Evolutionary conservation across 768 basidiomycete species (phyloP).

Genomic region (Lactarius hengduanensis): DNA sequence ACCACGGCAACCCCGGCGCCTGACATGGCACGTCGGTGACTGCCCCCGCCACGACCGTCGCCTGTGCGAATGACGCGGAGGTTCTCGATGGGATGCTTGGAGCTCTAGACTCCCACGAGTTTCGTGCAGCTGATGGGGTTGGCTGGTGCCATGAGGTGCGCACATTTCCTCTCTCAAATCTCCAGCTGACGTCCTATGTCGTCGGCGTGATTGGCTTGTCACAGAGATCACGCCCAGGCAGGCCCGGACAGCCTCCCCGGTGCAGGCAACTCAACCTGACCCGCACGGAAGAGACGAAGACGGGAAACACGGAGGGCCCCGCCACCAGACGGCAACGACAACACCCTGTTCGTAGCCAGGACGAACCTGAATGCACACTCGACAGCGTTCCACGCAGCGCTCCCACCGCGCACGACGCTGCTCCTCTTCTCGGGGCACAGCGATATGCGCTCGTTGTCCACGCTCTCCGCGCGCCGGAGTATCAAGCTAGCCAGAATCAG

Average conservation of each 20-base stretch:
- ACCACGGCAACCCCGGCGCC: conserved; percentile 77
- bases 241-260: no score
- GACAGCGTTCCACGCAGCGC: conserved; percentile 55
- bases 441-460: conserved; percentile 62
- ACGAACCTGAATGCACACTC: conserved; percentile 44
- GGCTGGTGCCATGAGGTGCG: conserved; percentile 74
- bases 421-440: conserved; percentile 84
- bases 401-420: conserved; percentile 65
- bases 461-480: conserved; percentile 37
- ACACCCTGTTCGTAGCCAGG: conserved; percentile 32
- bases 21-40: conserved; percentile 74
- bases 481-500: neutral
- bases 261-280: conserved; percentile 24
- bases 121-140: conserved; percentile 82
- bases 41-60: conserved; percentile 30
- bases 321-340: neutral
- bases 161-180: conserved; percentile 32
- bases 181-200: neutral
- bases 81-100: conserved; percentile 48
- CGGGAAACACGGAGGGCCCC: conserved; percentile 3
- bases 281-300: conserved; percentile 18
- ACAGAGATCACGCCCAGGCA: conserved; percentile 61
- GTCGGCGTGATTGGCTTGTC: no score
- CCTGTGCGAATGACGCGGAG: conserved; percentile 53
- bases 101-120: conserved; percentile 57